Base-by-base conservation (phyloP, 257 asterid species). In the Eustoma russellianum region DNA sequence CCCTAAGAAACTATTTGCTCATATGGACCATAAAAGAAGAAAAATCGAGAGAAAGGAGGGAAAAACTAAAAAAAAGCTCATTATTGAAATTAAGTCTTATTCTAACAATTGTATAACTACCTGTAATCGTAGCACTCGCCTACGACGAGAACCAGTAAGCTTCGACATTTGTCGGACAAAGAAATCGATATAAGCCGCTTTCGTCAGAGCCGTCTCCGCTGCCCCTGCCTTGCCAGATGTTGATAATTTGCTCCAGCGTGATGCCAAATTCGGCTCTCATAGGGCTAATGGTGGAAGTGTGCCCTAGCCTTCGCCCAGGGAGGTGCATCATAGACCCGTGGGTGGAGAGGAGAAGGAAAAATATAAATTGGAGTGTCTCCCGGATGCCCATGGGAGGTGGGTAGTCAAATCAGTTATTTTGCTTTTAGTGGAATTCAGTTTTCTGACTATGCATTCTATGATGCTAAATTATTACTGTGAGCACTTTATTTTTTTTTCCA, bases 211-310 rank as follows among this genome's bases (percentile, higher is more conserved):
- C 70, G 35, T 58, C 63, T 14, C 86, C 96, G 48, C 82, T 63
- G 75, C 96, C 96, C 52, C 73, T 83, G 35, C 96, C 96, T 33
- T 76, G 69, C 93, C 95, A 33, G 94, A 83, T 56, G 66, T 70
- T 61, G 77, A 74, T 24, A 58, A 52, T n/a, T 46, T 69, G 65
- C 57, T 76, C 41, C 76, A 75, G 34, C 75, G 57, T 4, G 92
- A 74, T 7, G 56, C 62, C 9, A 77, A 63, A 59, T 38, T 2
- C 12, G 50, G 49, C 51, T 53, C 74, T 13, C 59, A 34, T 0
- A 14, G 34, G 41, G 16, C 72, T 19, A 24, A 35, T 54, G 55
- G 60, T 6, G 16, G 34, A 55, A 73, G 76, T 60, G 72, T 74
- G 19, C 94, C 85, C 33, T 66, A 80, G 68, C 93, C 95, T 18